Evolutionary conservation across 225 moss, liverwort and hornwort species (phyloP).

Genomic region (Anthoceros angustus): DNA sequence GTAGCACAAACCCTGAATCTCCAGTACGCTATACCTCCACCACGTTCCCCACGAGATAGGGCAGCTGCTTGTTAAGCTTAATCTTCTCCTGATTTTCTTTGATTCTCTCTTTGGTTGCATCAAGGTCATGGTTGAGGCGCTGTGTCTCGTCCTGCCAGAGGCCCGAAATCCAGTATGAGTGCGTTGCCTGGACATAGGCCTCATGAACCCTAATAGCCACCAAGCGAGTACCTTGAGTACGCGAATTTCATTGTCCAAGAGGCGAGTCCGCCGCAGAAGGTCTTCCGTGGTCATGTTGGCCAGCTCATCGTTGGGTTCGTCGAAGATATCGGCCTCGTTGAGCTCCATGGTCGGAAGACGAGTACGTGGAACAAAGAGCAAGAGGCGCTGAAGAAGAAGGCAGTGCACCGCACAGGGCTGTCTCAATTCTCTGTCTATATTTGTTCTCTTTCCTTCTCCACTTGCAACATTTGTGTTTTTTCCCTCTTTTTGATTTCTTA

Average conservation of each 20-base stretch:
- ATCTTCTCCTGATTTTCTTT: slow-evolving; percentile 99
- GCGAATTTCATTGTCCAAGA: slow-evolving; percentile 83
- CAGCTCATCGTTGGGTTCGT: slow-evolving; percentile 71
- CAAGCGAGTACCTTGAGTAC: slow-evolving; percentile 46
- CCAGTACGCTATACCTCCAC: slow-evolving; percentile 43
- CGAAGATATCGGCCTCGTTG: slow-evolving; percentile 80
- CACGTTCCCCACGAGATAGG: slow-evolving; percentile 88
- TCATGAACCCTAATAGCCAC: background rate
- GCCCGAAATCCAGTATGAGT: background rate
- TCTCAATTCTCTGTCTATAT: no score
- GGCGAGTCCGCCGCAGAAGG: slow-evolving; percentile 58
- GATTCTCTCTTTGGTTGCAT: slow-evolving; percentile 67
- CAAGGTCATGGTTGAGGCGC: slow-evolving; percentile 62
- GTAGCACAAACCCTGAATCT: background rate
- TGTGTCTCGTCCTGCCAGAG: slow-evolving; percentile 49
- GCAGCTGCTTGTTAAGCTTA: slow-evolving; percentile 91
- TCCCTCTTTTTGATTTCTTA: no score
- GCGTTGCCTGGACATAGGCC: background rate
- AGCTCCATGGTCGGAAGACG: slow-evolving; percentile 5
- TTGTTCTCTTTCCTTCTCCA: no score
- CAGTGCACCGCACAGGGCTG: no score
- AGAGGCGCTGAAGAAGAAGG: no score
- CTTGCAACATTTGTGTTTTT: no score
- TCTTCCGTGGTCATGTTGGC: slow-evolving; percentile 68
- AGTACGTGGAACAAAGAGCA: no score